phyloP scores from a whole-genome alignment of 306 rosid species.

The Prunus fruticosa region DNA sequence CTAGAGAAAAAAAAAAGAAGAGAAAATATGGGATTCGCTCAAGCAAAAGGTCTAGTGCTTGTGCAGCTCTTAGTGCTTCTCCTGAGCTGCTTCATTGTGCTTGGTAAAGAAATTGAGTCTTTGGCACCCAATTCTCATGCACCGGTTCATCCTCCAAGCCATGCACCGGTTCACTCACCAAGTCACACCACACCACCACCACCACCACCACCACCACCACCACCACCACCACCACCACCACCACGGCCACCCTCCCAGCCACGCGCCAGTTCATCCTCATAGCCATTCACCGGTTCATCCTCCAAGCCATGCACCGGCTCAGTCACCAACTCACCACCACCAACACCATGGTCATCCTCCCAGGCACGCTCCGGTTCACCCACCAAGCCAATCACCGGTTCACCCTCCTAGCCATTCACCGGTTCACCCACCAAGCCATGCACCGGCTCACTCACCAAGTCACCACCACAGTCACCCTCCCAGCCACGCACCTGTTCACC shows the following conservation, averaged over 20 bases:
- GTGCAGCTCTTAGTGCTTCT: slow-evolving; percentile 10
- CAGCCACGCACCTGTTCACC: background rate
- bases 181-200: slow-evolving; percentile 18
- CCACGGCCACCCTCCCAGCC: background rate
- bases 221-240: slow-evolving; percentile 33
- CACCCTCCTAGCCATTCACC: slow-evolving; percentile 27
- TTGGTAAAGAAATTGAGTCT: background rate
- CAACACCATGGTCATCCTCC: too few species aligned
- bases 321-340: too few species aligned
- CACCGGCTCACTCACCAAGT: slow-evolving; percentile 7
- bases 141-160: too few species aligned
- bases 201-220: slow-evolving; percentile 24
- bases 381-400: background rate
- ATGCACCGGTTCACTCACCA: slow-evolving; percentile 16
- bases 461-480: slow-evolving; percentile 13
- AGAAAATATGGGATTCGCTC: slow-evolving; percentile 10
- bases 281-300: too few species aligned
- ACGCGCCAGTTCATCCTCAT: too few species aligned
- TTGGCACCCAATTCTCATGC: background rate
- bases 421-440: slow-evolving; percentile 20
- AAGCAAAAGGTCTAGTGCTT: slow-evolving; percentile 1
- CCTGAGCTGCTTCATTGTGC: slow-evolving; percentile 22
- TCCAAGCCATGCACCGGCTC: too few species aligned
- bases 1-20: background rate
- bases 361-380: background rate